These are phyloP conservation scores for Penicillium bialowiezense DNA, from an alignment of 495 filamentous ascomycete species.

Conservation along the genomic window DNA sequence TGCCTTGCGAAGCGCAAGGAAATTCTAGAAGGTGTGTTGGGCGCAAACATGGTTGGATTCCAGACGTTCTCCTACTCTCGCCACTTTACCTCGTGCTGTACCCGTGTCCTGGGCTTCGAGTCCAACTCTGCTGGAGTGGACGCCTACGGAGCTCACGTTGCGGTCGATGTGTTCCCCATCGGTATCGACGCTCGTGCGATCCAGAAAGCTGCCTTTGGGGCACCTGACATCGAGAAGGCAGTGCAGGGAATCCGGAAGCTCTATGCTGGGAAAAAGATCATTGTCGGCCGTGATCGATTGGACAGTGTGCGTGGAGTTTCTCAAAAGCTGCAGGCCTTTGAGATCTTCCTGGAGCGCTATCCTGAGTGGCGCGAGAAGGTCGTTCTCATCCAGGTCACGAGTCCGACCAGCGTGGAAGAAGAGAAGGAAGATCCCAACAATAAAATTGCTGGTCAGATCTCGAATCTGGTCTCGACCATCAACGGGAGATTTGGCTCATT, in stretches of 20 bases:
- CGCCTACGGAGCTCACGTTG: constrained; percentile 82
- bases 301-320: constrained; percentile 87
- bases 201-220: constrained; percentile 65
- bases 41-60: constrained; percentile 88
- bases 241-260: constrained; percentile 62
- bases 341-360: constrained; percentile 81
- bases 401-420: constrained; percentile 73
- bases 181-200: constrained; percentile 78
- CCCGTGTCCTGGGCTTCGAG: constrained; percentile 78
- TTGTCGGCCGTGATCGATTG: constrained; percentile 88
- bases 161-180: constrained; percentile 87
- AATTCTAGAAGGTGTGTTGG: constrained; percentile 80
- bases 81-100: constrained; percentile 91
- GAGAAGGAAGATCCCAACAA: constrained; percentile 64
- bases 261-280: constrained; percentile 82
- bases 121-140: constrained; percentile 78
- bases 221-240: constrained; percentile 64
- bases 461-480: constrained; percentile 83
- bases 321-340: constrained; percentile 91
- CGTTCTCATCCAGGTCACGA: constrained; percentile 93
- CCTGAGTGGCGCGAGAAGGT: constrained; percentile 88
- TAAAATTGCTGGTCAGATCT: constrained; percentile 78
- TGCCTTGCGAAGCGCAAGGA: constrained; percentile 84
- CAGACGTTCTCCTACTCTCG: constrained; percentile 90
- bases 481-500: constrained; percentile 85